Percentiles rank a stretch among this genome's conserved stretches.
These are phyloP conservation scores for Exobasidium cylindrosporum DNA, from an alignment of 1,284 basidiomycete species.

Conservation along the genomic window DNA sequence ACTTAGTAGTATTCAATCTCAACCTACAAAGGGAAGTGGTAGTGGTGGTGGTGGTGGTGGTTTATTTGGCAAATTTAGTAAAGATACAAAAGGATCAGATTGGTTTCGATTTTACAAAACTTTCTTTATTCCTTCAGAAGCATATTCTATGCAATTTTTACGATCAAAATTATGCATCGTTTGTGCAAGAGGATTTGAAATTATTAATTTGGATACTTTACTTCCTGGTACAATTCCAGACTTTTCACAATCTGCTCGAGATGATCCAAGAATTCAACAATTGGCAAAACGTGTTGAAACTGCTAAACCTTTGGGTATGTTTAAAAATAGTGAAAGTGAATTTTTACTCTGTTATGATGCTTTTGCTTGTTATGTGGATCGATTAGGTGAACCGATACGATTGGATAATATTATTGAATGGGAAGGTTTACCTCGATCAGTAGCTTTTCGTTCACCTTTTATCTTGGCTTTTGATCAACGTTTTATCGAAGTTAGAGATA, in stretches of 20 bases:
- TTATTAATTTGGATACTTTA: conserved; percentile 78
- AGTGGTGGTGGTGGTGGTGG: conserved; percentile 64
- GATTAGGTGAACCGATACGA: conserved; percentile 57
- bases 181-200: conserved; percentile 83
- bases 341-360: conserved; percentile 85
- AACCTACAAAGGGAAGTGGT: conserved; percentile 60
- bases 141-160: conserved; percentile 82
- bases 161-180: conserved; percentile 86
- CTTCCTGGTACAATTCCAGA: conserved; percentile 78
- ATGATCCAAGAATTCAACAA: conserved; percentile 70
- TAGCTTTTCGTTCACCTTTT: conserved; percentile 83
- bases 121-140: conserved; percentile 86
- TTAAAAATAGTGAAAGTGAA: conserved; percentile 71
- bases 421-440: conserved; percentile 70
- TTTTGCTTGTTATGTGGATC: conserved; percentile 72
- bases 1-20: conserved; percentile 58
- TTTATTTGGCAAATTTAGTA: conserved; percentile 67
- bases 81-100: conserved; percentile 73
- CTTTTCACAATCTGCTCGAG: conserved; percentile 62
- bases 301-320: conserved; percentile 81
- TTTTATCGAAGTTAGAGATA: conserved; percentile 88
- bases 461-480: conserved; percentile 83
- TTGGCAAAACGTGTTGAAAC: conserved; percentile 77
- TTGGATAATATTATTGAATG: conserved; percentile 77
- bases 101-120: conserved; percentile 92